A percentile compares a stretch with the other conserved stretches of the same genome.
These are phyloP conservation scores for Solanum neorickii DNA, from an alignment of 257 asterid genomes.

Conservation along the genomic window DNA sequence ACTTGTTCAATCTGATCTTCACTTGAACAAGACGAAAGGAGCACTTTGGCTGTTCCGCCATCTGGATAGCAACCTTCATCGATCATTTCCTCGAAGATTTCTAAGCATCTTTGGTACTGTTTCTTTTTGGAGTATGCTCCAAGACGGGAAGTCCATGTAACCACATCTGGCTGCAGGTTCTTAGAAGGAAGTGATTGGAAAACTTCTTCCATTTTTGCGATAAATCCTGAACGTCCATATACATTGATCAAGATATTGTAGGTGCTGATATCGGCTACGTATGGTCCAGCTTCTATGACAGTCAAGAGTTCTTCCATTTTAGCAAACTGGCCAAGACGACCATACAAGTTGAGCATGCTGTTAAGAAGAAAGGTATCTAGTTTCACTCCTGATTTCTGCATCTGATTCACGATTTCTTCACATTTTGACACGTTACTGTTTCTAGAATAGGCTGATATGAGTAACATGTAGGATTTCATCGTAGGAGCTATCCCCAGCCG, in stretches of 20 bases:
- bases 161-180: conserved; percentile 49
- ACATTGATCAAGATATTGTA: conserved; percentile 66
- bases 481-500: conserved; percentile 62
- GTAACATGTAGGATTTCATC: conserved; percentile 75
- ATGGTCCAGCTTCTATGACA: conserved; percentile 40
- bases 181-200: conserved; percentile 33
- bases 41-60: conserved; percentile 76
- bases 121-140: conserved; percentile 81
- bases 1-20: conserved; percentile 72
- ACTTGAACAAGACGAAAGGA: conserved; percentile 56
- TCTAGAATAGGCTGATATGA: conserved; percentile 68
- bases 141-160: conserved; percentile 69
- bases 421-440: conserved; percentile 43
- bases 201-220: conserved; percentile 62
- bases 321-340: conserved; percentile 58
- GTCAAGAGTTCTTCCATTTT: conserved; percentile 61
- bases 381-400: conserved; percentile 39
- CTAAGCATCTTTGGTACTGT: conserved; percentile 44
- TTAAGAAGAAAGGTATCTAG: conserved; percentile 68
- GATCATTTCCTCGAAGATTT: conserved; percentile 79
- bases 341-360: conserved; percentile 68
- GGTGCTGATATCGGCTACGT: conserved; percentile 56
- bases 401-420: conserved; percentile 48
- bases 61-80: conserved; percentile 76
- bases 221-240: conserved; percentile 65